Evolutionary conservation across 371 early-diverging fungal genomes (phyloP).

Genomic region (Mortierella polycephala): DNA sequence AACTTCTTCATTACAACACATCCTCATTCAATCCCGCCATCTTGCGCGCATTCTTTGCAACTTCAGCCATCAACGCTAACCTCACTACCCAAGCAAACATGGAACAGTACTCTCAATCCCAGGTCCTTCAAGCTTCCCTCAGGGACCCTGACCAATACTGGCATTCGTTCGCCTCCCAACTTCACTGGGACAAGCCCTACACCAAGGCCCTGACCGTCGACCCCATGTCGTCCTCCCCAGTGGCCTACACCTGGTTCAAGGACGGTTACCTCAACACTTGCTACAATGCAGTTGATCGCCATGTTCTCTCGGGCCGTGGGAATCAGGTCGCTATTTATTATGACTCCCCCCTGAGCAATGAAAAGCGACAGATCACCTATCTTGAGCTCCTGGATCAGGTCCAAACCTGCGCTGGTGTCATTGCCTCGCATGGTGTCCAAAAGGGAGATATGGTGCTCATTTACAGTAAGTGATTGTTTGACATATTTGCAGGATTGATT

Average conservation of each 20-base stretch:
- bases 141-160: slow-evolving; percentile 35
- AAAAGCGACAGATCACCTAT: slow-evolving; percentile 74
- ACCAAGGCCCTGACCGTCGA: slow-evolving; percentile 25
- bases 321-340: slow-evolving; percentile 77
- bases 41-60: slow-evolving; percentile 3
- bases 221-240: not conserved
- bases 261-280: slow-evolving; percentile 87
- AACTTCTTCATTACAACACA: not conserved
- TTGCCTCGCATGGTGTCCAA: slow-evolving; percentile 74
- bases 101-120: slow-evolving; percentile 22
- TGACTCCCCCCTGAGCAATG: slow-evolving; percentile 75
- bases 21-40: slow-evolving; percentile 1
- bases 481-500: not conserved
- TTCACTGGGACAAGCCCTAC: slow-evolving; percentile 48
- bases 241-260: slow-evolving; percentile 70
- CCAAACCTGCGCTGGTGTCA: slow-evolving; percentile 78
- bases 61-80: not conserved
- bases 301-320: slow-evolving; percentile 65
- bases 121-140: slow-evolving; percentile 20
- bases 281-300: slow-evolving; percentile 94
- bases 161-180: slow-evolving; percentile 25
- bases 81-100: slow-evolving; percentile 10
- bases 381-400: slow-evolving; percentile 76
- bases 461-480: slow-evolving; percentile 66
- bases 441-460: slow-evolving; percentile 89